Percentiles rank a stretch among this genome's conserved stretches.
These are phyloP conservation scores for Macrocybe gigantea DNA, from an alignment of 768 basidiomycete species.

Conservation along the genomic window DNA sequence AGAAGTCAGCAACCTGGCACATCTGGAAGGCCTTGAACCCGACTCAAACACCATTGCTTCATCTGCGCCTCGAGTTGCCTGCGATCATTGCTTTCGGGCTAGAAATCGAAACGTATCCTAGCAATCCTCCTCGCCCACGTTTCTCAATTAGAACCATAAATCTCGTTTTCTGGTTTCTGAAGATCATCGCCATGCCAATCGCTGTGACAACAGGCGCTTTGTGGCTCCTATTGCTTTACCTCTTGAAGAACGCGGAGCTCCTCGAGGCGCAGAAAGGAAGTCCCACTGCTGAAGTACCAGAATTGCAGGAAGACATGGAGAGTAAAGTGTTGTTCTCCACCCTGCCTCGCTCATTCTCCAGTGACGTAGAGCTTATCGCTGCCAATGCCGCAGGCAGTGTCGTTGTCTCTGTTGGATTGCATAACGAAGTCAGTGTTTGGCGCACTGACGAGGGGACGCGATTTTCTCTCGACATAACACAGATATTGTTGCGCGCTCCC, in stretches of 20 bases:
- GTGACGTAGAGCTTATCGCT: conserved; percentile 80
- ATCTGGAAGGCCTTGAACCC: conserved; percentile 82
- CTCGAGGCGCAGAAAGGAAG: conserved; percentile 79
- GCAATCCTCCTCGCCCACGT: conserved; percentile 29
- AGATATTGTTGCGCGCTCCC: conserved; percentile 43
- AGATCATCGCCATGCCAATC: conserved; percentile 84
- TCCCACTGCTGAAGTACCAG: conserved; percentile 34
- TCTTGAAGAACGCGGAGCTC: conserved; percentile 88
- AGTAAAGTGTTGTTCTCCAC: conserved; percentile 53
- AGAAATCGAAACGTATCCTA: conserved; percentile 20
- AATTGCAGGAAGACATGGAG: conserved; percentile 28
- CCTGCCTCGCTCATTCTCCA: conserved; percentile 73
- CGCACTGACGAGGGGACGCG: conserved; percentile 35
- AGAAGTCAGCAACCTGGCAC: conserved; percentile 49
- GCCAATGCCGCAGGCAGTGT: conserved; percentile 61
- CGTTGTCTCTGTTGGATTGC: conserved; percentile 67
- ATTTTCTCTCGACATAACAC: conserved; percentile 43
- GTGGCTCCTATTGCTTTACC: conserved; percentile 74
- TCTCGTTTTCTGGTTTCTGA: conserved; percentile 66
- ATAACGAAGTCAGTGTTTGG: conserved; percentile 77
- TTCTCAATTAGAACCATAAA: conserved; percentile 45
- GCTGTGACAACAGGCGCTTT: conserved; percentile 66
- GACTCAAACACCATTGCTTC: conserved; percentile 53
- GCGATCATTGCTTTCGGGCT: conserved; percentile 64
- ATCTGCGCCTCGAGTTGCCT: conserved; percentile 78